Conservation (phyloP, 805 yeast genomes). For the Saccharomycopsis lassenensis region DNA sequence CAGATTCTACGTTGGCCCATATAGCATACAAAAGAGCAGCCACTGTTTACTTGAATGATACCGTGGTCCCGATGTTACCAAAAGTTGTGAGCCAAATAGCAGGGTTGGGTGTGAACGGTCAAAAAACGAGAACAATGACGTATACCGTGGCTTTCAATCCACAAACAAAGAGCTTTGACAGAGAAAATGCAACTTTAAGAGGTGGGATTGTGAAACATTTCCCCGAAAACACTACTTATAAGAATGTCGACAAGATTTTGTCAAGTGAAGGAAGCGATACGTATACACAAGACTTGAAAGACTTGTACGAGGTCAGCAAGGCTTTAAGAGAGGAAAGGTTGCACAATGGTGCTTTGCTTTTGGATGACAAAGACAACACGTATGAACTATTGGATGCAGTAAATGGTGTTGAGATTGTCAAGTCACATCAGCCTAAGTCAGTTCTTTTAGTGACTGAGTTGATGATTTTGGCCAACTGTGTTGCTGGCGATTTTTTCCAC, state of each 20-base stretch:
- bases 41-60: conserved; percentile 67
- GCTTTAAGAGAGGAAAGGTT: conserved; percentile 25
- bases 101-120: conserved; percentile 37
- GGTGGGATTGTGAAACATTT: conserved; percentile 37
- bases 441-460: conserved; percentile 65
- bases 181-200: conserved; percentile 23
- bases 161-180: conserved; percentile 18
- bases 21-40: conserved; percentile 51
- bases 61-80: conserved; percentile 64
- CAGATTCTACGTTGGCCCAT: conserved; percentile 24
- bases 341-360: conserved; percentile 29
- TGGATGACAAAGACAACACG: conserved; percentile 20
- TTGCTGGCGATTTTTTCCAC: conserved; percentile 39
- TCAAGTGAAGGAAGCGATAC: conserved; percentile 20
- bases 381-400: background rate
- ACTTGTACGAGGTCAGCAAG: conserved; percentile 26
- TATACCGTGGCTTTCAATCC: conserved; percentile 29
- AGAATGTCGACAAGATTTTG: conserved; percentile 45
- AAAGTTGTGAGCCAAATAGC: conserved; percentile 36
- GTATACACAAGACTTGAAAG: conserved; percentile 25
- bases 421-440: conserved; percentile 33
- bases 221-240: conserved; percentile 44
- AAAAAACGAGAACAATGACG: conserved; percentile 37
- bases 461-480: conserved; percentile 72
- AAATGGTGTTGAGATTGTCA: conserved; percentile 10